Evolutionary conservation across 139 green algal genomes (phyloP).

Genomic region (Coccomyxa sp.): DNA sequence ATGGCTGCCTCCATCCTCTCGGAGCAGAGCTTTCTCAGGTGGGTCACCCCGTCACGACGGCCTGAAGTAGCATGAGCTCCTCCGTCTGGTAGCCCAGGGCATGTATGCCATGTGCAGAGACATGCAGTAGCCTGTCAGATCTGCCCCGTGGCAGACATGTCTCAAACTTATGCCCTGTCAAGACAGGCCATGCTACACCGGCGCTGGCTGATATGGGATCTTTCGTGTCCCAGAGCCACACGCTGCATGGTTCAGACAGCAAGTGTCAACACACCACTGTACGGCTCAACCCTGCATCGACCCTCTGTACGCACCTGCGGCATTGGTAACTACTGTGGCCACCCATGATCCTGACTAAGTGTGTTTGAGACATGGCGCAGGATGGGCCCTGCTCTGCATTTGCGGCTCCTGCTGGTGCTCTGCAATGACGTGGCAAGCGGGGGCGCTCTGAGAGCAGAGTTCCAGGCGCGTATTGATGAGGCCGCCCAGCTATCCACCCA

Average conservation of each 20-base stretch:
- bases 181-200: too few relatives aligned
- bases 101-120: neutral
- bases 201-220: too few relatives aligned
- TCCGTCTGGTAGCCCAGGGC: neutral
- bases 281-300: too few relatives aligned
- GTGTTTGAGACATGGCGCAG: too few relatives aligned
- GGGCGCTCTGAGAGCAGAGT: constrained; percentile 1
- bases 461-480: constrained; percentile 11
- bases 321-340: too few relatives aligned
- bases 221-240: too few relatives aligned
- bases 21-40: constrained; percentile 22
- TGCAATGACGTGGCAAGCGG: constrained; percentile 36
- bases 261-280: too few relatives aligned
- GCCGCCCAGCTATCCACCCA: constrained; percentile 4
- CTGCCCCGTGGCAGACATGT: too few relatives aligned
- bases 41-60: neutral
- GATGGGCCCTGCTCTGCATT: constrained; percentile 21
- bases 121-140: neutral
- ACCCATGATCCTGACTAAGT: too few relatives aligned
- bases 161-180: too few relatives aligned
- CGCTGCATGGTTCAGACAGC: too few relatives aligned
- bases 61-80: neutral
- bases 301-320: too few relatives aligned
- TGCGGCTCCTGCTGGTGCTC: constrained; percentile 40
- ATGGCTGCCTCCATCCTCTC: constrained; percentile 18